Evolutionary conservation across 495 filamentous ascomycete species (phyloP).

Genomic region (Penicillium turbatum): DNA sequence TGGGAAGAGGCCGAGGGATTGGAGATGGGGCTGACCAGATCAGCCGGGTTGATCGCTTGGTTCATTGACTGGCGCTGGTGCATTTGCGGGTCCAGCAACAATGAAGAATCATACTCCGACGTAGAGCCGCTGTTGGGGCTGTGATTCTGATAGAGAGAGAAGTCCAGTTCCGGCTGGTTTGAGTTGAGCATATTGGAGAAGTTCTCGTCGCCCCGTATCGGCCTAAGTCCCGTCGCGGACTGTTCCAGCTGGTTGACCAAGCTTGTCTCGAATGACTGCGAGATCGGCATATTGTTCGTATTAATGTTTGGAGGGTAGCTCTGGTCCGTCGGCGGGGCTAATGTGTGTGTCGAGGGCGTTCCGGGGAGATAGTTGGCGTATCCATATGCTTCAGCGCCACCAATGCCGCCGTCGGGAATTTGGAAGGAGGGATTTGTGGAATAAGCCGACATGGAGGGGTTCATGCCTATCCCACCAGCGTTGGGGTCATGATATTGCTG

Average conservation of each 20-base stretch:
- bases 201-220: constrained; percentile 34
- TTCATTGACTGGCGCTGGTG: constrained; percentile 36
- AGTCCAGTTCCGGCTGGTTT: constrained; percentile 36
- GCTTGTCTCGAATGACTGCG: constrained; percentile 38
- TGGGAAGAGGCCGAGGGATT: constrained; percentile 67
- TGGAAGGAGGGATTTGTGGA: constrained; percentile 24
- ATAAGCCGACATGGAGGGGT: constrained; percentile 37
- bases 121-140: constrained; percentile 30
- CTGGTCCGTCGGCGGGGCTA: constrained; percentile 29
- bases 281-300: constrained; percentile 31
- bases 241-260: constrained; percentile 37
- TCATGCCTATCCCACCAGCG: constrained; percentile 30
- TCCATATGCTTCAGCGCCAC: constrained; percentile 28
- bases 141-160: constrained; percentile 37
- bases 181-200: constrained; percentile 40
- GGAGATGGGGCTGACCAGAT: constrained; percentile 68
- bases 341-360: constrained; percentile 22
- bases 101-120: constrained; percentile 36
- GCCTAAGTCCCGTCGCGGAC: constrained; percentile 14
- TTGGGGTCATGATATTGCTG: constrained; percentile 38
- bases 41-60: constrained; percentile 56
- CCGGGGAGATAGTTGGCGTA: constrained; percentile 31
- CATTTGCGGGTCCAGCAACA: constrained; percentile 47
- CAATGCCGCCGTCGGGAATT: constrained; percentile 19
- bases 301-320: constrained; percentile 25